Evolutionary conservation across 1,284 basidiomycete genomes (phyloP), one percentile per base, ranked within the genome.

Genomic region (Tilletia caries): DNA sequence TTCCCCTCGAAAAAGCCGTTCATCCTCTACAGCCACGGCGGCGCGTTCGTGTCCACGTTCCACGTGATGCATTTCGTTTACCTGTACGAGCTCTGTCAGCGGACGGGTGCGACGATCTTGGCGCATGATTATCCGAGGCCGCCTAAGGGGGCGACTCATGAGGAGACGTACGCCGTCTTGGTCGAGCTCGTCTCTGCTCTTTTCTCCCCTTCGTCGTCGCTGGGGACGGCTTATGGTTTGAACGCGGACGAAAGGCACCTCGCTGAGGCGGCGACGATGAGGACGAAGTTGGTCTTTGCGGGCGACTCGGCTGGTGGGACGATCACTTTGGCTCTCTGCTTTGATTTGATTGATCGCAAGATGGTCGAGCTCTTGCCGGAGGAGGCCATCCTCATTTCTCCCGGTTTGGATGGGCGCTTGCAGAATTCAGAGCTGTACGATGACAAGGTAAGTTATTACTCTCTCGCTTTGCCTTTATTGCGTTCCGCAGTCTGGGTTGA

Each of bases 221-320:
- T n/a, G n/a, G n/a, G 10, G 37, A 41, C 29, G 0, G 20, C 58
- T n/a, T n/a, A n/a, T n/a, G n/a, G n/a, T 18, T 29, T 32, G 29
- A 37, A 20, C 3, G 15, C 58, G 13, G 58, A 62, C 4, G 58
- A 62, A 29, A 37, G 3, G 3, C 58, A 62, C 13, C 18, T 62
- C 12, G 20, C 32, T 29, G 32, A 33, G 27, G 32, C 33, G 29
- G 58, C 58, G 4, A 25, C 20, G 32, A 37, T 33, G 29, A 12
- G 58, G 4, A 62, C 58, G 6, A 62, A 62, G 58, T 37, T 62
- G 20, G 58, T 62, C 32, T 20, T 62, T n/a, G 23, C 18, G 15
- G 58, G 58, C 18, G 58, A 62, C 58, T 62, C 58, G 58, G 58
- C 58, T 3, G 58, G 58, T 29, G 58, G 58, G 18, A 33, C 5